Evolutionary conservation across 331 rosid species (phyloP), one percentile per base, ranked within the genome.

Genomic region (Quercus lobata): DNA sequence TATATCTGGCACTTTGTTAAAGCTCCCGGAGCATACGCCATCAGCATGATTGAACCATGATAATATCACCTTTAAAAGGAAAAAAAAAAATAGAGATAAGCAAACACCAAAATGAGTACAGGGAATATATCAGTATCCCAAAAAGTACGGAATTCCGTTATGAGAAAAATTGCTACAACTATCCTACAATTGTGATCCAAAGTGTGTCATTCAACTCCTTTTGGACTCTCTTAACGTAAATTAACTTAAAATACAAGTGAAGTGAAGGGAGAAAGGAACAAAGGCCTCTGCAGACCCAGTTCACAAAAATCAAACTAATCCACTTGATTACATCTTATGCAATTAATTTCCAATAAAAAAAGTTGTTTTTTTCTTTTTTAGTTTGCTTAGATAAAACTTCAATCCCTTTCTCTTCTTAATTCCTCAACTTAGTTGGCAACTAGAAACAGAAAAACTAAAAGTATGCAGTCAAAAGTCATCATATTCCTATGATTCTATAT

Each of bases 21-120:
- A 87, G 87, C 93, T 82, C 84, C 84, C 54, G 91, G 72, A 88
- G 92, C 87, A 84, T 84, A 78, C 76, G 84, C 82, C 81, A 73
- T 91, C 90, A 92, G 44, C 98, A 91, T 91, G 93, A 78, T 80
- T 90, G 89, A 80, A 91, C 92, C 97, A 92, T 89, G 62, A 86
- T 91, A 82, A 17, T 27, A 73, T 11, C n/a, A 71, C 91, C 91
- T 87, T 41, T 41, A 41, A 41, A 41, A 84, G 72, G n/a, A n/a
- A 73, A 79, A 41, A 66, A 66, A 37, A 14, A 60, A 10, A 7
- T 60, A 1, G 27, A 68, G 2, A 34, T n/a, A 78, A 63, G 24
- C 77, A 55, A 72, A 25, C 12, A 37, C 25, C 32, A 79, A n/a
- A 61, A 74, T 30, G 49, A 34, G 7, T 27, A 27, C 21, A 62